phyloP scores from a whole-genome alignment of 176 grass and related monocot species.

The Poa annua region DNA sequence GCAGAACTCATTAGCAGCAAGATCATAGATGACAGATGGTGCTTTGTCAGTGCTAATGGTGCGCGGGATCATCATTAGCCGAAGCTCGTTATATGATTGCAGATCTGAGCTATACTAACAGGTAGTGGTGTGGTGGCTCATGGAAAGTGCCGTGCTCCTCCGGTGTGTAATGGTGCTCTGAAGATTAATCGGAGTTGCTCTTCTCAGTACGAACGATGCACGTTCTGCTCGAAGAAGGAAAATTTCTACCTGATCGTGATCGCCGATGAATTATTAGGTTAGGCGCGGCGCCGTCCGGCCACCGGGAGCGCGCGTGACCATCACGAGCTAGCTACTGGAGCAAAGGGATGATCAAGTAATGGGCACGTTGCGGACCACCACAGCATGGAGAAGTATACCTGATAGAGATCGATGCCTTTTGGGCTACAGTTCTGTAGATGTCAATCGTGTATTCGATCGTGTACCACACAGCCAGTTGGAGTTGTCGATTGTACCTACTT shows the following conservation, averaged over 20 bases:
- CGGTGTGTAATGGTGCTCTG: too few species aligned
- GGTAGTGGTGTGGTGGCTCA: neutral
- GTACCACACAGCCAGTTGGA: neutral
- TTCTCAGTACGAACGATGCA: neutral
- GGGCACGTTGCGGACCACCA: slow-evolving; percentile 20
- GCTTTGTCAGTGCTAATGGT: slow-evolving; percentile 31
- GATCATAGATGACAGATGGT: neutral
- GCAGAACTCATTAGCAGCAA: neutral
- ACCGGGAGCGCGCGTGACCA: neutral
- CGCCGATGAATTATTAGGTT: slow-evolving; percentile 35
- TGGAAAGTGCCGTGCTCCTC: neutral
- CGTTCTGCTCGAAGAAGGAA: neutral
- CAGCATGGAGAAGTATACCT: neutral
- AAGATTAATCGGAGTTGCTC: too few species aligned
- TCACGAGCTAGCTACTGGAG: neutral
- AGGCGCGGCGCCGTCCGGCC: slow-evolving; percentile 24
- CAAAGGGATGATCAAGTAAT: neutral
- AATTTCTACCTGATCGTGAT: neutral
- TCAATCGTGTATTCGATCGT: neutral
- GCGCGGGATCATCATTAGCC: slow-evolving; percentile 39
- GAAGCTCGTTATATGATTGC: neutral
- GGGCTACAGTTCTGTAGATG: neutral
- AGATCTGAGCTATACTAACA: neutral
- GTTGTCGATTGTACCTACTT: neutral
- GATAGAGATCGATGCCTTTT: neutral